Evolutionary conservation across 345 rosid genomes (phyloP).

Genomic region (Zanthoxylum bungeanum): DNA sequence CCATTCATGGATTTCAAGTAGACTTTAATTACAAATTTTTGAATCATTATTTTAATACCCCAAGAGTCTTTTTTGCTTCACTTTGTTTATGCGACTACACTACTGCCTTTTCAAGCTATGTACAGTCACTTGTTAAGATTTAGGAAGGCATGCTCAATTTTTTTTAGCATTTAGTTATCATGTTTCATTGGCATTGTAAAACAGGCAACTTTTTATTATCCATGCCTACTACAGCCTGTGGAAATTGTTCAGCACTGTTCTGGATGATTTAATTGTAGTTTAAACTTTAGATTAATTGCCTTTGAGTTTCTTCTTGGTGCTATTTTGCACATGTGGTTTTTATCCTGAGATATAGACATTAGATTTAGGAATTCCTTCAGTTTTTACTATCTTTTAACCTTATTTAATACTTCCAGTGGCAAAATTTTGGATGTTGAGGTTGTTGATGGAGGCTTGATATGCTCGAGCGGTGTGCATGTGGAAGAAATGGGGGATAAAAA

Average conservation of each 20-base stretch:
- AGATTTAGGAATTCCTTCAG: neutral
- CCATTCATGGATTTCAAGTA: neutral
- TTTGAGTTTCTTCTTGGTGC: neutral
- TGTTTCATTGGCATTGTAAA: neutral
- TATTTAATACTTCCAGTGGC: constrained; percentile 42
- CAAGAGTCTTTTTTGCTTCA: neutral
- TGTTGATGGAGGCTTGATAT: constrained; percentile 83
- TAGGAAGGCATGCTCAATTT: neutral
- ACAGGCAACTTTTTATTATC: neutral
- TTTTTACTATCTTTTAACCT: neutral
- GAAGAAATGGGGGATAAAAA: constrained; percentile 94
- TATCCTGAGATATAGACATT: neutral
- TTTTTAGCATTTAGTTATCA: neutral
- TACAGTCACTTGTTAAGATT: neutral
- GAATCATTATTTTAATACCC: neutral
- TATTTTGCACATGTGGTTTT: neutral
- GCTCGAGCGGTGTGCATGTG: constrained; percentile 75
- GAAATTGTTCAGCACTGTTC: neutral
- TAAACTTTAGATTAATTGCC: neutral
- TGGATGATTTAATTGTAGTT: neutral
- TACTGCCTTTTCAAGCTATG: neutral
- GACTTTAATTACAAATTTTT: neutral
- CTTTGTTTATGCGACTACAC: neutral
- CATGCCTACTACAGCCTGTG: neutral
- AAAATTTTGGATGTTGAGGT: constrained; percentile 61